A percentile compares a stretch with the other conserved stretches of the same genome.
Evolutionary conservation across 192 early-diverging fungal genomes (phyloP).

Genomic region (Rhizoclosmatium globosum): DNA sequence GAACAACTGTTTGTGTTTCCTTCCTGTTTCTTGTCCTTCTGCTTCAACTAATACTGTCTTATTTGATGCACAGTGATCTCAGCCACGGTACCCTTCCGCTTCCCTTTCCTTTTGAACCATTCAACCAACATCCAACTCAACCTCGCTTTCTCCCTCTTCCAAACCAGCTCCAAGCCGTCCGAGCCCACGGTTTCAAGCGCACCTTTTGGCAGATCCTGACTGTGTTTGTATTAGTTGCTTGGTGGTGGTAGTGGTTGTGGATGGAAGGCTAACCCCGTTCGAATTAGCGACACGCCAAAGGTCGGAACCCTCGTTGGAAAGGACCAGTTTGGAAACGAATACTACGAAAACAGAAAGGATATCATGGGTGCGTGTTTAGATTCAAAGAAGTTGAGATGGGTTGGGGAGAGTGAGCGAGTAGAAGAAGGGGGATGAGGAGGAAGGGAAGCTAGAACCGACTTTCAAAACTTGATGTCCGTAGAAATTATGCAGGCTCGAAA

Average conservation of each 20-base stretch:
- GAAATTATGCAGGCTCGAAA: too few species aligned
- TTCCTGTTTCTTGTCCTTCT: background rate
- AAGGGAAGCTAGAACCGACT: too few species aligned
- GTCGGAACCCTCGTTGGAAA: conserved; percentile 57
- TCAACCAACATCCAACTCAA: background rate
- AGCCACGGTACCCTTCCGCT: background rate
- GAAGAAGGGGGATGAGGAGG: too few species aligned
- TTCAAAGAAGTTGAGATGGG: background rate
- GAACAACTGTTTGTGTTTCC: conserved; percentile 1
- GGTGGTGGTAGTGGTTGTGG: background rate
- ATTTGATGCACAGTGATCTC: background rate
- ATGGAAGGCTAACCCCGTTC: background rate
- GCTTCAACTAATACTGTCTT: background rate
- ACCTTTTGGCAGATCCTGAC: conserved; percentile 39
- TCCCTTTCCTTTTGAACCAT: background rate
- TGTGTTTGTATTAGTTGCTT: conserved; percentile 17
- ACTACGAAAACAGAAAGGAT: conserved; percentile 60
- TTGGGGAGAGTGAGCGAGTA: too few species aligned
- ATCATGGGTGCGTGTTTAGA: conserved; percentile 35
- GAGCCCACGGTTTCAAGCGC: conserved; percentile 28
- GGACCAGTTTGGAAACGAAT: conserved; percentile 60
- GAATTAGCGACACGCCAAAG: conserved; percentile 49
- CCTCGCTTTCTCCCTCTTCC: background rate
- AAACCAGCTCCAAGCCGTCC: conserved; percentile 29
- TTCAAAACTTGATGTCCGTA: too few species aligned